These are phyloP conservation scores for Urtica urens DNA, from an alignment of 306 rosid genomes.

Conservation along the genomic window DNA sequence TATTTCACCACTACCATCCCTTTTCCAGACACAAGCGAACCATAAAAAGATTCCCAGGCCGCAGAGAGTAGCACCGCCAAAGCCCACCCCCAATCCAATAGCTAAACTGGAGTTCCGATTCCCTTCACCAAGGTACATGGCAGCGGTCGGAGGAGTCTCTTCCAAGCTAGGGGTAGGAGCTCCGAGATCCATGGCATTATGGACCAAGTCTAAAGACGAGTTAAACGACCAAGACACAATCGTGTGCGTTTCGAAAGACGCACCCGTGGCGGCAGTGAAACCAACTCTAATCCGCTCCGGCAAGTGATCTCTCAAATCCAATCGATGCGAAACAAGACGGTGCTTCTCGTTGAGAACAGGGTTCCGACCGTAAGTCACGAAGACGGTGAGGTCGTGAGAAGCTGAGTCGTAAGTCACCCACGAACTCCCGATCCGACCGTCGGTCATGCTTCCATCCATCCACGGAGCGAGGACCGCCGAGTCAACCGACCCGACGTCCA, in stretches of 20 bases:
- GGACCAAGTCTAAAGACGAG: not conserved
- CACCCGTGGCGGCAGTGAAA: slow-evolving; percentile 4
- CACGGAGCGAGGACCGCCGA: not conserved
- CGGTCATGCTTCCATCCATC: not conserved
- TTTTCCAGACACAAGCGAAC: not conserved
- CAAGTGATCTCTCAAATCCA: not conserved
- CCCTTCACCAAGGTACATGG: not conserved
- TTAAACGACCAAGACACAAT: slow-evolving; percentile 11
- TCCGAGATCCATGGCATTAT: not conserved
- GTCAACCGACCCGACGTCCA: slow-evolving; percentile 1
- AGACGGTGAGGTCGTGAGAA: not conserved
- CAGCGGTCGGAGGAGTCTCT: not conserved
- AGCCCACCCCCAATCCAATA: not conserved
- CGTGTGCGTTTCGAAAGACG: not conserved
- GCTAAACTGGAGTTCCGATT: not conserved
- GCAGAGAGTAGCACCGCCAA: not conserved
- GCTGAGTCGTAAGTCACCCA: slow-evolving; percentile 2
- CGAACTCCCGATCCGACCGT: not conserved
- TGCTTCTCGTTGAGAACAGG: not conserved
- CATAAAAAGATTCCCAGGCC: not conserved
- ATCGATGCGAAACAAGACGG: not conserved
- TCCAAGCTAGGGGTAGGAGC: not conserved
- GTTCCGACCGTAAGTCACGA: not conserved
- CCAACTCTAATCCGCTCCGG: slow-evolving; percentile 11
- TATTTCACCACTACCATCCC: too few relatives aligned